Conservation (phyloP, 257 asterid genomes). For the Solanum verrucosum region DNA sequence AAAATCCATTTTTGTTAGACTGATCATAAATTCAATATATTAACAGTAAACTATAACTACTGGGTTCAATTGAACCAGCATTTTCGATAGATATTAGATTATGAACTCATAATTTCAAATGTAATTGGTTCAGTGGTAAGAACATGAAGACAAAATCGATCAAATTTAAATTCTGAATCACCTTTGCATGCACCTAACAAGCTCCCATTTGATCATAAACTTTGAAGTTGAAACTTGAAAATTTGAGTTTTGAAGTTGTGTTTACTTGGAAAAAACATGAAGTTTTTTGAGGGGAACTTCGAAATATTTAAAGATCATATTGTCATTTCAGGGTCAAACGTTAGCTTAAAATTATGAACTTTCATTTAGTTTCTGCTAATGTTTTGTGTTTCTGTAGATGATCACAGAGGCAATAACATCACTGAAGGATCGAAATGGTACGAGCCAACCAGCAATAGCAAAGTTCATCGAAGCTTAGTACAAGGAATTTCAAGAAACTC, state of each 20-base stretch:
- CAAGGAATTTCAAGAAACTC: conserved; percentile 25
- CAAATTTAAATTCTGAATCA: neutral
- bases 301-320: neutral
- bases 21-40: neutral
- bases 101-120: neutral
- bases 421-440: conserved; percentile 46
- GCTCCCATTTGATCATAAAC: neutral
- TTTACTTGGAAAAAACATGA: neutral
- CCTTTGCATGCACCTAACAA: neutral
- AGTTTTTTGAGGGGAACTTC: neutral
- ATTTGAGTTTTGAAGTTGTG: too few species aligned
- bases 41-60: neutral
- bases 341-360: neutral
- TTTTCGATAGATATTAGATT: neutral
- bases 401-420: conserved; percentile 46
- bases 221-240: neutral
- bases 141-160: neutral
- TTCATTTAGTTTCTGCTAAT: neutral
- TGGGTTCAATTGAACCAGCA: neutral
- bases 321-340: neutral
- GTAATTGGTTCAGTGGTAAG: neutral
- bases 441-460: conserved; percentile 61
- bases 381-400: conserved; percentile 21
- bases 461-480: conserved; percentile 39
- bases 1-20: neutral